A percentile compares a stretch with the other conserved stretches of the same genome.
These are phyloP conservation scores for Inga laurina DNA, from an alignment of 306 rosid genomes.

Conservation along the genomic window DNA sequence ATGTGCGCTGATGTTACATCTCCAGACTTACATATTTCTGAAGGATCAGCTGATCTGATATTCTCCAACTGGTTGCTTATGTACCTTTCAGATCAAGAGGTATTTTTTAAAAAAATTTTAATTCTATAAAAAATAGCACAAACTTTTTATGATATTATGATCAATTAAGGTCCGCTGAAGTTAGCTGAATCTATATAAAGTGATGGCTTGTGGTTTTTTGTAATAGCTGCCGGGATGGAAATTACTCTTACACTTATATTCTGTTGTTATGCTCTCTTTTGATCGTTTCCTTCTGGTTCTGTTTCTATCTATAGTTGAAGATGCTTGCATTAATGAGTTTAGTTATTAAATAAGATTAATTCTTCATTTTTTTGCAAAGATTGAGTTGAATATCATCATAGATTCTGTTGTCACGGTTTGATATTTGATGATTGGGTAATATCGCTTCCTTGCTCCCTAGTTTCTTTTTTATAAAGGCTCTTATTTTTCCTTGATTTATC, in stretches of 20 bases:
- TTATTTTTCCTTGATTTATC: slow-evolving; percentile 16
- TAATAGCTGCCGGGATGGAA: neutral
- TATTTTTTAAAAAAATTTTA: slow-evolving; percentile 22
- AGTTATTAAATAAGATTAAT: neutral
- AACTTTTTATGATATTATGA: slow-evolving; percentile 2
- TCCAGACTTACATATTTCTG: slow-evolving; percentile 59
- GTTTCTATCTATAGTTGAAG: neutral
- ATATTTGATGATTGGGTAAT: slow-evolving; percentile 12
- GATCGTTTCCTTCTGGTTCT: neutral
- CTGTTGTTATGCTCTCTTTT: neutral
- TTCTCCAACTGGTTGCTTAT: slow-evolving; percentile 98
- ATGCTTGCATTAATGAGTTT: neutral
- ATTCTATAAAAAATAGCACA: neutral
- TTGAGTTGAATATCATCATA: neutral
- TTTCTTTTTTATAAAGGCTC: neutral
- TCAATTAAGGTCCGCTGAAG: slow-evolving; percentile 4
- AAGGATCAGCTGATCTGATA: slow-evolving; percentile 71
- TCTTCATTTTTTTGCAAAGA: neutral
- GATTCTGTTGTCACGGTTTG: neutral
- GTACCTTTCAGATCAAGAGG: slow-evolving; percentile 95
- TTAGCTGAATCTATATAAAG: slow-evolving; percentile 14
- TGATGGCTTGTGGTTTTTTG: neutral
- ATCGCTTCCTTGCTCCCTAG: neutral
- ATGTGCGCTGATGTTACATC: slow-evolving; percentile 94
- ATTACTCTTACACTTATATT: neutral